These are phyloP conservation scores for Meyerozyma smithsonii DNA, from an alignment of 1,139 yeast species.

Conservation along the genomic window DNA sequence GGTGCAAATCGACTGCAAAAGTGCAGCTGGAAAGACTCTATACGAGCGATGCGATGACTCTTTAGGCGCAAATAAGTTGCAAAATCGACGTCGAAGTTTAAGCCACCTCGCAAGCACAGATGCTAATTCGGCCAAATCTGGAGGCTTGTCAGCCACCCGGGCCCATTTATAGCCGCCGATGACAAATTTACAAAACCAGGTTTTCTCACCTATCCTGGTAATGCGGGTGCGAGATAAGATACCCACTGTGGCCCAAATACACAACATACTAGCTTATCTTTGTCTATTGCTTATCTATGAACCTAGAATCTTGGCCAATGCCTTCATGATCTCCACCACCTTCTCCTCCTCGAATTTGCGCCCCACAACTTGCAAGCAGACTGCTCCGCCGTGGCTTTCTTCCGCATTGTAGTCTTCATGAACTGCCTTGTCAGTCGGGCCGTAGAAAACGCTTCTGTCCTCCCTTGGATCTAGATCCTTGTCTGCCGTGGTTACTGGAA, in stretches of 20 bases:
- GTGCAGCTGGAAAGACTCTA: not conserved
- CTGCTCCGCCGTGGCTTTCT: slow-evolving; percentile 59
- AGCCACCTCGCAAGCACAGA: too few relatives aligned
- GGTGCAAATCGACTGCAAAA: not conserved
- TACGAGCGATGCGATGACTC: slow-evolving; percentile 10
- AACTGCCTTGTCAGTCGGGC: slow-evolving; percentile 9
- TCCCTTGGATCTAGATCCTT: slow-evolving; percentile 31
- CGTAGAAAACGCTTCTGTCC: slow-evolving; percentile 8
- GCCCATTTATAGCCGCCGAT: too few relatives aligned
- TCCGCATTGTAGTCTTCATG: slow-evolving; percentile 45
- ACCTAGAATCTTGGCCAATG: not conserved
- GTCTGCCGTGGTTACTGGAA: slow-evolving; percentile 57
- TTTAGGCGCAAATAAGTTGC: slow-evolving; percentile 11
- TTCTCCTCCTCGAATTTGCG: slow-evolving; percentile 60
- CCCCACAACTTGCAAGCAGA: slow-evolving; percentile 60
- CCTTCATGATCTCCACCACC: slow-evolving; percentile 17
- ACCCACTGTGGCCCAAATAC: not conserved
- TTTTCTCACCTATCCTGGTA: too few relatives aligned
- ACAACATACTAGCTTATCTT: too few relatives aligned
- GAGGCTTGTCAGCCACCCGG: too few relatives aligned
- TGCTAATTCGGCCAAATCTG: too few relatives aligned
- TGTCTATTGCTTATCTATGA: not conserved
- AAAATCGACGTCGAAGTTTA: too few relatives aligned
- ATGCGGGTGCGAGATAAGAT: not conserved
- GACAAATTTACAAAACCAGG: too few relatives aligned